phyloP scores from a whole-genome alignment of 2,329 filamentous ascomycete species.

The Aspergillus cejpii region DNA sequence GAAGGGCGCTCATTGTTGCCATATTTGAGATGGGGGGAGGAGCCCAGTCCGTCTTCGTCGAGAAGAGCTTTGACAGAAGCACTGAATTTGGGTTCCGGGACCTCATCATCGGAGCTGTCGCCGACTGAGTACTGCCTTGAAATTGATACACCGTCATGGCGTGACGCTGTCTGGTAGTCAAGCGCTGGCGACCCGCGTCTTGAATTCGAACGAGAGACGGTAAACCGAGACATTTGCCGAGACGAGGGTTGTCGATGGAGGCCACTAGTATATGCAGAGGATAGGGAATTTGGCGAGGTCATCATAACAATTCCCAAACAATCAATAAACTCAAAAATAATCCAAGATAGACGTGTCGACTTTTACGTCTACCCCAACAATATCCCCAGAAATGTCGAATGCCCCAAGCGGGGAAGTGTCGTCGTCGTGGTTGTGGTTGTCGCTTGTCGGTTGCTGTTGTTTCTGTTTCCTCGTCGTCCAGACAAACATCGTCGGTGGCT shows the following conservation, averaged over 20 bases:
- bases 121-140: conserved; percentile 46
- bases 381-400: not conserved
- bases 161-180: conserved; percentile 13
- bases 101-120: conserved; percentile 92
- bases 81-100: conserved; percentile 84
- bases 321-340: conserved; percentile 6
- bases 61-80: conserved; percentile 84
- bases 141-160: conserved; percentile 17
- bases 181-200: conserved; percentile 30
- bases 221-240: conserved; percentile 35
- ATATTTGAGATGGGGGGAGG: conserved; percentile 42
- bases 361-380: conserved; percentile 7
- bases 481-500: conserved; percentile 15
- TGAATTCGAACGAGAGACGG: conserved; percentile 31
- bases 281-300: conserved; percentile 36
- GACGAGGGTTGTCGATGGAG: conserved; percentile 31
- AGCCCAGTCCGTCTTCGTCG: conserved; percentile 45
- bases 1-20: conserved; percentile 19
- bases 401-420: conserved; percentile 1
- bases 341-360: conserved; percentile 15
- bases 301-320: conserved; percentile 19
- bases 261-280: conserved; percentile 32
- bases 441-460: conserved; percentile 11
- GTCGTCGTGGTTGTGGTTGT: conserved; percentile 1
- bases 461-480: not conserved